A percentile compares a stretch with the other conserved stretches of the same genome.
Evolutionary conservation across 306 rosid species (phyloP).

Genomic region (Sophora flavescens): DNA sequence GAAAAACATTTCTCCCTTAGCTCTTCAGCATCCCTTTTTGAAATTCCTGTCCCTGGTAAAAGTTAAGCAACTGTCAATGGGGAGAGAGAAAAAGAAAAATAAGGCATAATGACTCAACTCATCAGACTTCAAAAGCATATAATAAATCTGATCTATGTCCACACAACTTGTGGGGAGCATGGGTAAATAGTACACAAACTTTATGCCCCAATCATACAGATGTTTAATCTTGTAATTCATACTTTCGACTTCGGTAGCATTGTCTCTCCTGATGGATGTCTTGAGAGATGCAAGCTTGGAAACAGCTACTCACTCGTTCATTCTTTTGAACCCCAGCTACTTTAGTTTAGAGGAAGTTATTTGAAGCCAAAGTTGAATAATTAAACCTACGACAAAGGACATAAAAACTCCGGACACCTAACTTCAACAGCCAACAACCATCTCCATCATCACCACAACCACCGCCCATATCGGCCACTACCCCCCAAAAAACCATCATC

Average conservation of each 20-base stretch:
- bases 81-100: slow-evolving; percentile 6
- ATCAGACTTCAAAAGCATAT: background rate
- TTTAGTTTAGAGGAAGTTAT: background rate
- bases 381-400: background rate
- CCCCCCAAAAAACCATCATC: background rate
- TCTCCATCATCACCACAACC: no score
- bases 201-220: background rate
- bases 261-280: background rate
- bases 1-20: slow-evolving; percentile 71
- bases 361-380: background rate
- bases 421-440: no score
- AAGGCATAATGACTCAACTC: slow-evolving; percentile 18
- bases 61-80: slow-evolving; percentile 9
- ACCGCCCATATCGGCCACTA: background rate
- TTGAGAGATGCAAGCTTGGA: background rate
- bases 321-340: background rate
- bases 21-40: slow-evolving; percentile 67
- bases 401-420: background rate
- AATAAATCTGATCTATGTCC: background rate
- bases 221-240: background rate
- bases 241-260: background rate
- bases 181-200: background rate
- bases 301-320: background rate
- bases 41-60: slow-evolving; percentile 76
- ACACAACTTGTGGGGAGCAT: background rate